Conservation (phyloP, 2,329 filamentous ascomycete species). For the Fusarium chlamydosporum region DNA sequence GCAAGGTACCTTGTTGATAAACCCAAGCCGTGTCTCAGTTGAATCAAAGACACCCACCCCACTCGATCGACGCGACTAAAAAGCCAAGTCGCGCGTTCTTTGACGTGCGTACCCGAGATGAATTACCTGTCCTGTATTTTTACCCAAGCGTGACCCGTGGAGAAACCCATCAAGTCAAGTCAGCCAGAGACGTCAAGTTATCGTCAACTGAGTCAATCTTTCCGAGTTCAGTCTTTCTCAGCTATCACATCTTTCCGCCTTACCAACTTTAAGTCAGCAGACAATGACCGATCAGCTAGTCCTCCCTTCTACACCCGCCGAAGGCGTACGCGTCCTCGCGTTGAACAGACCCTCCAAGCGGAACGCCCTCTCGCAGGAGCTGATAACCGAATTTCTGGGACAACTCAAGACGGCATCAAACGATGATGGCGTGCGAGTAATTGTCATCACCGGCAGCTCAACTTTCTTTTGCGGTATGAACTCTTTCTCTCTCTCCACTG, state of each 20-base stretch:
- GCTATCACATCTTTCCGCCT: not conserved
- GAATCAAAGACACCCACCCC: conserved; percentile 26
- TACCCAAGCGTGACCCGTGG: conserved; percentile 6
- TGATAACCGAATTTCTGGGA: conserved; percentile 62
- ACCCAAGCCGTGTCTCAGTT: conserved; percentile 45
- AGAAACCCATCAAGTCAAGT: not conserved
- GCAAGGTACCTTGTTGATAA: not conserved
- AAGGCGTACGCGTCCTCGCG: conserved; percentile 62
- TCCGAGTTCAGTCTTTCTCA: conserved; percentile 13
- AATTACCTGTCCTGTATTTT: conserved; percentile 30
- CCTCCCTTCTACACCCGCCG: conserved; percentile 48
- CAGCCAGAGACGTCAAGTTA: not conserved
- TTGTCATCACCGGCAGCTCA: conserved; percentile 58
- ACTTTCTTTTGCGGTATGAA: conserved; percentile 56
- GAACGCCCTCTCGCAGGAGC: conserved; percentile 68
- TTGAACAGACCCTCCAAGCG: conserved; percentile 69
- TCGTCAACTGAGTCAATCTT: conserved; percentile 15
- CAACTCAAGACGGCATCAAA: conserved; percentile 46
- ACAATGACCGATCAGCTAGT: conserved; percentile 43
- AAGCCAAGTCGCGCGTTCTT: conserved; percentile 15
- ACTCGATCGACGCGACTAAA: conserved; percentile 34
- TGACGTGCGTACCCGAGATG: conserved; percentile 26
- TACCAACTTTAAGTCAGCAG: not conserved
- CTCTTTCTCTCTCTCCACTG: not conserved
- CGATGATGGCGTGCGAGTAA: conserved; percentile 53